Evolutionary conservation across 2,329 filamentous ascomycete species (phyloP), one percentile per base, ranked within the genome.

Genomic region (Raffaelea deltoideospora): DNA sequence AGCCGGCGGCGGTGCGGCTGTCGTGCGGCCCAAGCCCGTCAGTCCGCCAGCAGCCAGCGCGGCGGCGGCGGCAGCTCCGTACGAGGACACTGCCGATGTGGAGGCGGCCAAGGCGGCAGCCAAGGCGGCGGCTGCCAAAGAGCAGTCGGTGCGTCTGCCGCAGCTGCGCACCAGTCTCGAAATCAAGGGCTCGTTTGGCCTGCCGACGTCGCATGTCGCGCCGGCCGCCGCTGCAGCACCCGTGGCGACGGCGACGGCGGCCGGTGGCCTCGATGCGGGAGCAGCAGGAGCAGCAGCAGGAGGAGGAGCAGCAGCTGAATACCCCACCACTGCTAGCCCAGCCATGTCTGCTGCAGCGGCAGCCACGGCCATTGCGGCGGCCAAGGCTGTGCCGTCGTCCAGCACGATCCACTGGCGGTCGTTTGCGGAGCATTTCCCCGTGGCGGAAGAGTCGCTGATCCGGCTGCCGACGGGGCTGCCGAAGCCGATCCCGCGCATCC

Each of bases 361-460:
- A n/a, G 31, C 32, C 15, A 29, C 24, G 35, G 28, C 31, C 15
- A 32, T 24, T 10, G n/a, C 21, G 14, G 22, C 10, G 15, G 23
- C 28, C 15, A 37, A 26, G 31, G 17, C 37, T 15, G 22, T 28
- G 5, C 11, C 29, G 37, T 42, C 47, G 9, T 47, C 45, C 18
- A 45, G 52, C 17, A 49, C 53, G 10, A 56, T 76, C 22, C 78
- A 86, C 49, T 96, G 88, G 88, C 60, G 60, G 38, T 84, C 79
- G 53, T 67, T 72, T 43, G 60, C 65, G 3, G 85, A 93, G 53
- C 68, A 80, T 51, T 96, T 82, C 57, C 87, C 90, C 1, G 59
- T 96, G 3, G 63, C 76, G 8, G 57, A 67, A 3, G 71, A 76
- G 40, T 77, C 79, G 15, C 63, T 93, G 37, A 86, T 87, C 40